phyloP scores from a whole-genome alignment of 129 eudicot species.

The Dittrichia graveolens region DNA sequence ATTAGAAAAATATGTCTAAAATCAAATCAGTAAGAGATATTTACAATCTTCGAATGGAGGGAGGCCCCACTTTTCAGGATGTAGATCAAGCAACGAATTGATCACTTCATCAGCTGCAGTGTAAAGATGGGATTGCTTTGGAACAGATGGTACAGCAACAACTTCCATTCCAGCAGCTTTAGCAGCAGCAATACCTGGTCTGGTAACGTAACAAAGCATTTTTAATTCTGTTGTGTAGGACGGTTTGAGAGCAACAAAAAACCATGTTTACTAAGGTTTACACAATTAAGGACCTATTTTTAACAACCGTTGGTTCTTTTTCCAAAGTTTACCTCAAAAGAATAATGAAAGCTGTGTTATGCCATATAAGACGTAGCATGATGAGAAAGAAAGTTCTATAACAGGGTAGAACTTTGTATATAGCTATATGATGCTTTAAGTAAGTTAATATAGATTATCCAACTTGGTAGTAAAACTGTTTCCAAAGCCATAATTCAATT shows the following conservation, averaged over 20 bases:
- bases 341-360: too few relatives aligned
- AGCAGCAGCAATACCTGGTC: slow-evolving; percentile 93
- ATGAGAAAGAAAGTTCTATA: too few relatives aligned
- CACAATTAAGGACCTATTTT: not conserved
- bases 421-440: too few relatives aligned
- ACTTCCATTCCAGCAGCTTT: slow-evolving; percentile 97
- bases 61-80: slow-evolving; percentile 91
- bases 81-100: slow-evolving; percentile 85
- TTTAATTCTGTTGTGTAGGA: not conserved
- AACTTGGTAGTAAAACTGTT: not conserved
- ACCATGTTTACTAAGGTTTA: not conserved
- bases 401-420: too few relatives aligned
- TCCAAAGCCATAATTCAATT: too few relatives aligned
- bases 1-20: not conserved
- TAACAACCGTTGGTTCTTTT: not conserved
- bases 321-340: too few relatives aligned
- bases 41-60: slow-evolving; percentile 96
- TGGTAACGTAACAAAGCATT: slow-evolving; percentile 33
- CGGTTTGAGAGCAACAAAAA: slow-evolving; percentile 1
- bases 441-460: too few relatives aligned
- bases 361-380: too few relatives aligned
- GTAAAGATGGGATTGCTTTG: slow-evolving; percentile 80
- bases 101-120: slow-evolving; percentile 82
- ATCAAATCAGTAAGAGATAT: slow-evolving; percentile 35
- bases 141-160: slow-evolving; percentile 93